Percentiles rank a stretch among this genome's conserved stretches.
phyloP scores from a whole-genome alignment of 2,329 filamentous ascomycete species.

The Neonectria sp. region DNA sequence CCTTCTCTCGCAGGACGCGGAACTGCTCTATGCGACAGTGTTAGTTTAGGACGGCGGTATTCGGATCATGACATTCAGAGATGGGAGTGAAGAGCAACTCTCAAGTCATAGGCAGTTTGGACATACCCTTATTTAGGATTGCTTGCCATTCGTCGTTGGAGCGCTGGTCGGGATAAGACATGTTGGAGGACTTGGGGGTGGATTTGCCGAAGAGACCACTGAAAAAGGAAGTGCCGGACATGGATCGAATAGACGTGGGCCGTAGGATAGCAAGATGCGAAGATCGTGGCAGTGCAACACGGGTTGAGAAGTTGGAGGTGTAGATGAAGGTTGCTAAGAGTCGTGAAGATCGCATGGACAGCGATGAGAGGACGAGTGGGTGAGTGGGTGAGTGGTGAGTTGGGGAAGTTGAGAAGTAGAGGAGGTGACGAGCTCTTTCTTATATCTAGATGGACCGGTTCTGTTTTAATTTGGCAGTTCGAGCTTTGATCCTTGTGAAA shows the following conservation, averaged over 20 bases:
- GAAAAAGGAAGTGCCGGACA: conserved; percentile 85
- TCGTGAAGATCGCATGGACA: conserved; percentile 66
- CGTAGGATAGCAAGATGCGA: conserved; percentile 44
- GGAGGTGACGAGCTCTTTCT: not conserved
- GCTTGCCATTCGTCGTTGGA: conserved; percentile 90
- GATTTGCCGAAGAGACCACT: conserved; percentile 81
- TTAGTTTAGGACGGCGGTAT: conserved; percentile 17
- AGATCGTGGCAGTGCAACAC: conserved; percentile 51
- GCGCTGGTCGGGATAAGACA: conserved; percentile 86
- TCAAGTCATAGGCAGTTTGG: not conserved
- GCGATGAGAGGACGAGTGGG: conserved; percentile 4
- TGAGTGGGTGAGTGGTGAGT: not conserved
- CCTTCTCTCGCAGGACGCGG: conserved; percentile 91
- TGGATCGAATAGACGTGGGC: conserved; percentile 64
- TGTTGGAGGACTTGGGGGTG: conserved; percentile 69
- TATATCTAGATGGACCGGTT: not conserved
- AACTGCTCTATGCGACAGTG: conserved; percentile 83
- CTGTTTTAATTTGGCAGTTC: not conserved
- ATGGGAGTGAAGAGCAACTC: not conserved
- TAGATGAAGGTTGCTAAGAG: conserved; percentile 64
- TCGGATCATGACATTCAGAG: not conserved
- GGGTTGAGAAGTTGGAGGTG: conserved; percentile 61
- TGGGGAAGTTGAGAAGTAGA: conserved; percentile 6
- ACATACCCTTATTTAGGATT: conserved; percentile 74
- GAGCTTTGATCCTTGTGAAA: conserved; percentile 3